These are phyloP conservation scores for Fusarium multiceps DNA, from an alignment of 2,329 filamentous ascomycete genomes.

Conservation along the genomic window DNA sequence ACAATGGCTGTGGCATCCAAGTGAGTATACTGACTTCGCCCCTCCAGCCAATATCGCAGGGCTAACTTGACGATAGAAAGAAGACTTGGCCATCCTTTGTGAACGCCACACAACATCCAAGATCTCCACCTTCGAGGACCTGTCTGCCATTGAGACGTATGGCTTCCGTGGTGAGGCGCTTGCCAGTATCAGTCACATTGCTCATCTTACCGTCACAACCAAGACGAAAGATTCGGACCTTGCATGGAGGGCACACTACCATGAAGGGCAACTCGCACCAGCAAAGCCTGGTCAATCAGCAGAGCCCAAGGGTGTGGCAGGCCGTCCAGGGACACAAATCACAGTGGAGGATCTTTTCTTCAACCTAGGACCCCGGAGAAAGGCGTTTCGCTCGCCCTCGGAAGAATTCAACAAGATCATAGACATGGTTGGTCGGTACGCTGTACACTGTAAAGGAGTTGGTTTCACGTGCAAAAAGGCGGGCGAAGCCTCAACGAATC, in stretches of 20 bases:
- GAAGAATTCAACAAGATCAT: slow-evolving; percentile 99
- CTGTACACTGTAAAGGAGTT: slow-evolving; percentile 90
- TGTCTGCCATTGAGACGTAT: slow-evolving; percentile 90
- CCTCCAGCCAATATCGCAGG: neutral
- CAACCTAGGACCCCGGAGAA: slow-evolving; percentile 88
- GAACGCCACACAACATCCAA: slow-evolving; percentile 98
- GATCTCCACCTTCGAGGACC: slow-evolving; percentile 90
- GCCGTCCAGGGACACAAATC: slow-evolving; percentile 91
- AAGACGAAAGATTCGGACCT: slow-evolving; percentile 88
- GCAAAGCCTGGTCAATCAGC: slow-evolving; percentile 87
- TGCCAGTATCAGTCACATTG: slow-evolving; percentile 98
- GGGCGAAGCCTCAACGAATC: slow-evolving; percentile 83
- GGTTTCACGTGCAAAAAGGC: slow-evolving; percentile 97
- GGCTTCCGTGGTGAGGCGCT: slow-evolving; percentile 97
- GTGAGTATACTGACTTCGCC: slow-evolving; percentile 57
- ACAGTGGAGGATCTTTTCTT: slow-evolving; percentile 98
- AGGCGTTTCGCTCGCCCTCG: slow-evolving; percentile 88
- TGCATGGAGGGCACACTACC: slow-evolving; percentile 91
- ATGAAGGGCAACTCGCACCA: slow-evolving; percentile 82
- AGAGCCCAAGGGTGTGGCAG: slow-evolving; percentile 89
- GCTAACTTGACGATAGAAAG: slow-evolving; percentile 68
- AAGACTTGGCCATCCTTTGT: slow-evolving; percentile 90
- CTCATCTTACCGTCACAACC: slow-evolving; percentile 93
- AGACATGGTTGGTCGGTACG: slow-evolving; percentile 92
- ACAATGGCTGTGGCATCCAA: slow-evolving; percentile 96